Conservation (phyloP, 352 stramenopile species). For the Elongisporangium anandrum region DNA sequence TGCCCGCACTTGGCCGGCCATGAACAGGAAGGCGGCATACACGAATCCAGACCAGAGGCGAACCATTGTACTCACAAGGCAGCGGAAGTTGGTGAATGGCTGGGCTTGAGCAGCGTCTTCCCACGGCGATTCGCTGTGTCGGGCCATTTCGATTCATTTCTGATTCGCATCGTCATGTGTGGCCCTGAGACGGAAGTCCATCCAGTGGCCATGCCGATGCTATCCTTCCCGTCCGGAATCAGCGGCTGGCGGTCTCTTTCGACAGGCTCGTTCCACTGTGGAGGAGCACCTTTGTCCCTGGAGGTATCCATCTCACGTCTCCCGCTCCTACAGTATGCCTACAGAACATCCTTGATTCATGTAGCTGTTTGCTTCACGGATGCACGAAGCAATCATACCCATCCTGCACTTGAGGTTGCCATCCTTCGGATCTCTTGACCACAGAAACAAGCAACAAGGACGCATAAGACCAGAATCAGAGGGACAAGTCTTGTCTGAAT, state of each 20-base stretch:
- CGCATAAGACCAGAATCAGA: background rate
- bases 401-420: too few species aligned
- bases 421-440: too few species aligned
- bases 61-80: slow-evolving; percentile 12
- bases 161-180: slow-evolving; percentile 14
- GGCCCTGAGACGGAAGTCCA: slow-evolving; percentile 10
- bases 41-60: background rate
- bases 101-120: background rate
- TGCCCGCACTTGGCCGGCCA: background rate
- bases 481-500: background rate
- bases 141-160: slow-evolving; percentile 5
- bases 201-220: slow-evolving; percentile 7
- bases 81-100: background rate
- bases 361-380: too few species aligned
- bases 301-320: background rate
- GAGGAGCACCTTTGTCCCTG: too few species aligned
- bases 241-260: too few species aligned
- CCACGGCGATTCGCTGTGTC: background rate
- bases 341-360: too few species aligned
- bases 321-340: too few species aligned
- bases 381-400: background rate
- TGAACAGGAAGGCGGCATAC: background rate
- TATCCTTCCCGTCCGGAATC: slow-evolving; percentile 8
- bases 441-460: background rate
- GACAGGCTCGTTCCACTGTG: background rate